Evolutionary conservation across 768 basidiomycete species (phyloP).

Genomic region (Rhizopogon vulgaris): DNA sequence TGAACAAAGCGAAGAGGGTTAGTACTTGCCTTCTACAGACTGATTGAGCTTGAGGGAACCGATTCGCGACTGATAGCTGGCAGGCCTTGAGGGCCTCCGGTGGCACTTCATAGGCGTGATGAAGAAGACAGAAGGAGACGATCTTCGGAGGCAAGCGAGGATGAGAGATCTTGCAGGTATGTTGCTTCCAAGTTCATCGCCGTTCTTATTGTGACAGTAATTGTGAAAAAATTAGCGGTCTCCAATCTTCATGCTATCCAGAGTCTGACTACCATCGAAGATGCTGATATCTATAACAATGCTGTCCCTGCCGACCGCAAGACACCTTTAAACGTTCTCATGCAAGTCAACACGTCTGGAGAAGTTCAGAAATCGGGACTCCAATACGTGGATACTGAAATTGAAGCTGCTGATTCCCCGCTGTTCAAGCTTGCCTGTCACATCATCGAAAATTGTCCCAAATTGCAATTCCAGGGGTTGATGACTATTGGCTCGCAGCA

Average conservation of each 20-base stretch:
- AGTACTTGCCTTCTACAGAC: constrained; percentile 13
- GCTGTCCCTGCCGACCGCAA: constrained; percentile 52
- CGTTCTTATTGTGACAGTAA: constrained; percentile 2
- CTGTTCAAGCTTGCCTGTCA: constrained; percentile 62
- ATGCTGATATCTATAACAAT: constrained; percentile 75
- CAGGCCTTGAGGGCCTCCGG: constrained; percentile 79
- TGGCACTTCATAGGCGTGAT: constrained; percentile 93
- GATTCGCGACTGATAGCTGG: constrained; percentile 1
- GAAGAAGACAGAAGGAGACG: constrained; percentile 1
- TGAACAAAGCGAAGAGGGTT: constrained; percentile 76
- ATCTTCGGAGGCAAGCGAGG: constrained; percentile 86
- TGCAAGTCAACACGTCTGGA: constrained; percentile 96
- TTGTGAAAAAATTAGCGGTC: constrained; percentile 47
- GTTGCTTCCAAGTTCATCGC: constrained; percentile 11
- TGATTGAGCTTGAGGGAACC: neutral
- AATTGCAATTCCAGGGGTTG: constrained; percentile 72
- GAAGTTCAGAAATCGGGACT: constrained; percentile 90
- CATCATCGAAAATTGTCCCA: constrained; percentile 67
- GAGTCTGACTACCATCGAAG: constrained; percentile 77
- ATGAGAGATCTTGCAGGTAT: constrained; percentile 77
- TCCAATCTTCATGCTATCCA: constrained; percentile 86
- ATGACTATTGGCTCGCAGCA: constrained; percentile 95
- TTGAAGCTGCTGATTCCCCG: constrained; percentile 36
- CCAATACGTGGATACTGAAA: constrained; percentile 41
- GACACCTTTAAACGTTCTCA: constrained; percentile 67